Evolutionary conservation across 108 stramenopile species (phyloP).

Genomic region (Skeletonema marinoi): DNA sequence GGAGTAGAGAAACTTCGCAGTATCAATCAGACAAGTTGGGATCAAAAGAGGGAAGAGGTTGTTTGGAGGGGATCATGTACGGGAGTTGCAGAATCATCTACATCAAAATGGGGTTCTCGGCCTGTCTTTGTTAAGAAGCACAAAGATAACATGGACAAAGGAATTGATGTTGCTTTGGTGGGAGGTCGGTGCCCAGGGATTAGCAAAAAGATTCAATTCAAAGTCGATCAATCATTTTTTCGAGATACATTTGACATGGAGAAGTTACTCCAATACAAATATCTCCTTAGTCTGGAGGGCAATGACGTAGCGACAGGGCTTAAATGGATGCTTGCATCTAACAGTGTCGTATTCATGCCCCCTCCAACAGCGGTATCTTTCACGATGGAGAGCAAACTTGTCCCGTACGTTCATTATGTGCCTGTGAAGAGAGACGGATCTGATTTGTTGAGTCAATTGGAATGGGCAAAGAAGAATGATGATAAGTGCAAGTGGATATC

Average conservation of each 20-base stretch:
- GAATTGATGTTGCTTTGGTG: background rate
- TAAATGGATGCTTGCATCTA: slow-evolving; percentile 61
- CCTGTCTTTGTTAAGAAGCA: background rate
- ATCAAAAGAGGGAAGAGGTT: background rate
- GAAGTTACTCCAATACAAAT: slow-evolving; percentile 36
- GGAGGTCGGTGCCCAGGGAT: background rate
- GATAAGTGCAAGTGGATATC: slow-evolving; percentile 65
- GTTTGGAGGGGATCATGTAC: slow-evolving; percentile 14
- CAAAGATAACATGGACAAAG: background rate
- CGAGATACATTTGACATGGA: background rate
- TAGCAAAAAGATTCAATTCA: background rate
- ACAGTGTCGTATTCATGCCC: no score
- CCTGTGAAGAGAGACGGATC: slow-evolving; percentile 60
- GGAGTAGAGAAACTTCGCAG: background rate
- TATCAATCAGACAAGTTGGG: background rate
- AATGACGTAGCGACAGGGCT: slow-evolving; percentile 84
- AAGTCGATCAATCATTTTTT: background rate
- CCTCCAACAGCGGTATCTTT: slow-evolving; percentile 64
- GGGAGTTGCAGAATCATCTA: background rate
- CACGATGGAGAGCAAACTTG: slow-evolving; percentile 69
- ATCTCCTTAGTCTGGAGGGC: slow-evolving; percentile 71
- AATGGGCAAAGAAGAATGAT: slow-evolving; percentile 74
- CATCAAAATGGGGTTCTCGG: background rate
- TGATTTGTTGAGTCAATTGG: slow-evolving; percentile 63
- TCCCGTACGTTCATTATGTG: slow-evolving; percentile 80